Evolutionary conservation across 305 asterid genomes (phyloP), one percentile per base, ranked within the genome.

Genomic region (Fraxinus sp.): DNA sequence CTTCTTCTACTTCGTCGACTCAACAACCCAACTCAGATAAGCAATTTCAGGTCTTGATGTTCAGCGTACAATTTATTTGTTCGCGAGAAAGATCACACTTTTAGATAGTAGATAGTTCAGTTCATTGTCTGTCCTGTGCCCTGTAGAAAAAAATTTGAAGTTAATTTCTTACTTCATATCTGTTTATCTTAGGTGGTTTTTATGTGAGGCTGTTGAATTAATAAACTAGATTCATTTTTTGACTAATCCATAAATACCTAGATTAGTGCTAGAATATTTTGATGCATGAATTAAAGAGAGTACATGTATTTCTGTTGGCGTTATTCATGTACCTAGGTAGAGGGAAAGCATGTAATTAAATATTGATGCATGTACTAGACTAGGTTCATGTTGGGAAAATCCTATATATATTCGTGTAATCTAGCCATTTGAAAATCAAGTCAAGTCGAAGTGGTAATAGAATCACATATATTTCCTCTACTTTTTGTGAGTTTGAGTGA

Each of bases 1-100:
- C 86, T 79, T 83, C 94, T 72, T 77, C 92, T 71, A 77, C 89
- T 83, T 83, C 92, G 77, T 87, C 91, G 85, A 84, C 89, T 81
- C 87, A 79, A 81, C 92, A 84, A 52, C 76, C 81, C 85, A 77
- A 83, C 59, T 82, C 90, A 13, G 89, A 89, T 35, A 85, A 82
- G 86, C 90, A 86, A 86, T 85, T 46, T 59, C 90, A 89, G 95
- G 97, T 92, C 77, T 79, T 81, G 30, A 24, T 24, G 33, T 24
- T 26, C 73, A 2, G 33, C 13, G 33, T 24, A 64, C n/a, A 64
- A 64, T 64, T 64, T 64, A 64, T 24, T 22, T 64, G 33, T 64
- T 8, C 11, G 32, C 80, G 24, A 5, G 57, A 64, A 76, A 70
- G 36, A 26, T 83, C 66, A 66, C 33, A 30, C n/a, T 32, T 28